These are phyloP conservation scores for Colletotrichum musicola DNA, from an alignment of 2,329 filamentous ascomycete genomes.

Conservation along the genomic window DNA sequence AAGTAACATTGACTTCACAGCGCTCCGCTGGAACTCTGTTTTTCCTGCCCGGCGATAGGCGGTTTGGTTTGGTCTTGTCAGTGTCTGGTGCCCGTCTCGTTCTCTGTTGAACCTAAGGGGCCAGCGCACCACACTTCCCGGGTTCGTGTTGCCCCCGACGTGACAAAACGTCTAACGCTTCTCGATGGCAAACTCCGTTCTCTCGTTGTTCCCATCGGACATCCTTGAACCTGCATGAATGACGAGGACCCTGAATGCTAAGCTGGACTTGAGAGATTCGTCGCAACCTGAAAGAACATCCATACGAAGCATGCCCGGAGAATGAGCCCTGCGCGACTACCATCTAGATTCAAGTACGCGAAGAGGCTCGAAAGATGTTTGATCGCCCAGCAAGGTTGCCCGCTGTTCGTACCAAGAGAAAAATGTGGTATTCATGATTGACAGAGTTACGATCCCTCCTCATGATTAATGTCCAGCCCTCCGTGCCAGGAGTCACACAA, in stretches of 20 bases:
- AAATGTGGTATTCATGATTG: slow-evolving; percentile 14
- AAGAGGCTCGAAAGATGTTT: neutral
- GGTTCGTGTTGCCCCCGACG: slow-evolving; percentile 12
- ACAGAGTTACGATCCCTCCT: slow-evolving; percentile 10
- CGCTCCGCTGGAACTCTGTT: neutral
- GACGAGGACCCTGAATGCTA: slow-evolving; percentile 9
- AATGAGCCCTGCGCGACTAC: neutral
- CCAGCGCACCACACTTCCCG: neutral
- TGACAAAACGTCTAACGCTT: slow-evolving; percentile 4
- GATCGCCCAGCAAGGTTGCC: neutral
- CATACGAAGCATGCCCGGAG: no score
- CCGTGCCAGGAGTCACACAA: neutral
- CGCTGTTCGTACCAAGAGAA: slow-evolving; percentile 5
- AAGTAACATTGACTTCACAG: slow-evolving; percentile 13
- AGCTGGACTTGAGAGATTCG: no score
- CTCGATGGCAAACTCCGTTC: slow-evolving; percentile 1
- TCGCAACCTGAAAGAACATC: no score
- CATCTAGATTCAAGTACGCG: neutral
- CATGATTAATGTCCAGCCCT: slow-evolving; percentile 23
- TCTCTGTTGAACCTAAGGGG: neutral
- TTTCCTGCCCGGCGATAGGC: no score
- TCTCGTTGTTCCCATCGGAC: neutral
- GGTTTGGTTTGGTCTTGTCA: neutral
- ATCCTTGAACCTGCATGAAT: slow-evolving; percentile 16
- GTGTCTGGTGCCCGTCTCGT: neutral